Percentiles rank a stretch among this genome's conserved stretches.
These are phyloP conservation scores for Exophiala spinifera DNA, from an alignment of 2,329 filamentous ascomycete species.

Conservation along the genomic window DNA sequence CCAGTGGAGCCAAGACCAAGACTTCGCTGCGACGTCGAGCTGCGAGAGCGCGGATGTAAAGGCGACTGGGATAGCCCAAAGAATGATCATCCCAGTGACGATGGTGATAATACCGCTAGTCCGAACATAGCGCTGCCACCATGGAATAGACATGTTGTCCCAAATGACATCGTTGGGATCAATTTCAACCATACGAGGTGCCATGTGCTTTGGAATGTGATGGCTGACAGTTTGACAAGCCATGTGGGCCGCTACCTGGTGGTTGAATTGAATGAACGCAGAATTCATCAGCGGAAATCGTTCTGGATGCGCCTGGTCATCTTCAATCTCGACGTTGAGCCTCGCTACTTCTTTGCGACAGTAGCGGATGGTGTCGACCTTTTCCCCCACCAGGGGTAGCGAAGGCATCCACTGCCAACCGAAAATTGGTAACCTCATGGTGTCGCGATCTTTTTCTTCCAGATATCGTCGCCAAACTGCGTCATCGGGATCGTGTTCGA, in stretches of 20 bases:
- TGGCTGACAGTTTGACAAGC: conserved; percentile 89
- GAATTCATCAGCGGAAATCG: conserved; percentile 90
- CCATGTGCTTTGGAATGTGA: conserved; percentile 90
- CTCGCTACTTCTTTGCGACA: conserved; percentile 82
- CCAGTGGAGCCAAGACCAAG: conserved; percentile 68
- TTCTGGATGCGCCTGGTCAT: conserved; percentile 81
- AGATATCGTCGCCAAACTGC: conserved; percentile 81
- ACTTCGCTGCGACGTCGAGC: conserved; percentile 64
- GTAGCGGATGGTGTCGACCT: conserved; percentile 93
- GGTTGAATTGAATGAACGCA: conserved; percentile 97
- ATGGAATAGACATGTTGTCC: conserved; percentile 94
- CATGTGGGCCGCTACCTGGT: conserved; percentile 97
- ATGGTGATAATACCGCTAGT: conserved; percentile 62
- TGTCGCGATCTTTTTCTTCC: conserved; percentile 76
- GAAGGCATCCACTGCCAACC: conserved; percentile 68
- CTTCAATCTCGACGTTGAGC: conserved; percentile 86
- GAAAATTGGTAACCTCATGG: conserved; percentile 69
- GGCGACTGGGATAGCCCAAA: conserved; percentile 88
- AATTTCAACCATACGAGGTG: conserved; percentile 87
- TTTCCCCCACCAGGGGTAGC: conserved; percentile 76
- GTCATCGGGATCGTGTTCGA: conserved; percentile 60
- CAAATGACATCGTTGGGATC: conserved; percentile 89
- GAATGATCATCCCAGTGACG: conserved; percentile 72
- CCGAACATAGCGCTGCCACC: conserved; percentile 86
- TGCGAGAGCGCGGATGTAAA: conserved; percentile 83